phyloP scores from a whole-genome alignment of 2,329 filamentous ascomycete genomes.

The Scedosporium dehoogii region DNA sequence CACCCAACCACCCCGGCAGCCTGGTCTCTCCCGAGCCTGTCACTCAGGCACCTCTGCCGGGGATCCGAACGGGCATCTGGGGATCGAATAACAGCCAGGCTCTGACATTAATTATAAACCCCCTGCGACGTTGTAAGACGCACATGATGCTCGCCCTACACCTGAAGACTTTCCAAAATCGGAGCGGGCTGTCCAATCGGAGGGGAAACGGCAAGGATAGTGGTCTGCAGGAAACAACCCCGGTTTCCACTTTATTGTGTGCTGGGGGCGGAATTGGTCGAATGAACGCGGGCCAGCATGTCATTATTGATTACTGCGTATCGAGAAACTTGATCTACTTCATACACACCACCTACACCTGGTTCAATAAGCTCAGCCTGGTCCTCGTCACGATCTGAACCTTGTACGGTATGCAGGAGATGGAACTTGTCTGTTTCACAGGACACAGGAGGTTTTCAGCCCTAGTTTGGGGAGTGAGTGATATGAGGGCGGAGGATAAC shows the following conservation, averaged over 20 bases:
- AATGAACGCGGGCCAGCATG: not conserved
- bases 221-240: too few species aligned
- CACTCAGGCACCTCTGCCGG: not conserved
- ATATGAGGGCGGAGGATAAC: not conserved
- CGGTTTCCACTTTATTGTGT: too few species aligned
- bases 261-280: not conserved
- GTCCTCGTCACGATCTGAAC: not conserved
- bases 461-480: not conserved
- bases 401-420: not conserved
- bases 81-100: too few species aligned
- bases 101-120: too few species aligned
- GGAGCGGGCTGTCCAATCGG: not conserved
- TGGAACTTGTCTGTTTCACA: not conserved
- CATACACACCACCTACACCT: not conserved
- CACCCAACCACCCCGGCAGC: not conserved
- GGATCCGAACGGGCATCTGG: not conserved
- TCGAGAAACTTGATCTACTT: too few species aligned
- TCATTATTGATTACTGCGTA: too few species aligned
- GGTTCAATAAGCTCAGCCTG: not conserved
- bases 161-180: not conserved
- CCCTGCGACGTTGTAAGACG: too few species aligned
- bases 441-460: not conserved
- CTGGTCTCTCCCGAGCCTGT: not conserved
- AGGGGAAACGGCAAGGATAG: not conserved
- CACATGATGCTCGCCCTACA: not conserved